phyloP scores from a whole-genome alignment of 352 stramenopile genomes.

The Halophytophthora polymorphica region DNA sequence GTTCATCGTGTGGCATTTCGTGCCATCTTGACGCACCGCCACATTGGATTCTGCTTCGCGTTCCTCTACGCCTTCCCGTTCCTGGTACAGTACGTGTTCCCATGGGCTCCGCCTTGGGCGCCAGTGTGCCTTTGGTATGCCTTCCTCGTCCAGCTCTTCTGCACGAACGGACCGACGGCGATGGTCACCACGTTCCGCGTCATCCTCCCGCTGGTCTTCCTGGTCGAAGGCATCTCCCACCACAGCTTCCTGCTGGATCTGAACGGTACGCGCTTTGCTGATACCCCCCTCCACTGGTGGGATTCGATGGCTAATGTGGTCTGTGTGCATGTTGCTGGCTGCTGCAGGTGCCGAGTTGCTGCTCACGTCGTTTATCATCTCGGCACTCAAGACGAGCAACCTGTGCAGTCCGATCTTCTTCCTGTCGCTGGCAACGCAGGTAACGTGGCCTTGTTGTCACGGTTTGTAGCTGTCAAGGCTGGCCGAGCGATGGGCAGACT shows the following conservation, averaged over 20 bases:
- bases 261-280: conserved; percentile 54
- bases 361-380: conserved; percentile 83
- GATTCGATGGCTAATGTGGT: neutral
- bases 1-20: conserved; percentile 82
- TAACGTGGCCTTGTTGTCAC: conserved; percentile 9
- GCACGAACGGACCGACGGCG: conserved; percentile 71
- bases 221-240: conserved; percentile 85
- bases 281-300: neutral
- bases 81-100: conserved; percentile 85
- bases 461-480: neutral
- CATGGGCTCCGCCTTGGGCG: conserved; percentile 85
- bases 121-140: conserved; percentile 89
- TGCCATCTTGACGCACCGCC: conserved; percentile 74
- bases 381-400: conserved; percentile 83
- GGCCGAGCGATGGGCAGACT: neutral
- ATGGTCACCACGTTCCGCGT: conserved; percentile 88
- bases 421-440: conserved; percentile 75
- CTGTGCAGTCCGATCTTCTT: conserved; percentile 83
- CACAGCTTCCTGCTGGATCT: conserved; percentile 89
- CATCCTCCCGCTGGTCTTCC: conserved; percentile 79
- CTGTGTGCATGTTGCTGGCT: conserved; percentile 2
- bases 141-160: conserved; percentile 88
- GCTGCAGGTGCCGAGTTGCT: conserved; percentile 70
- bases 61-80: conserved; percentile 88
- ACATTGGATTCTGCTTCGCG: conserved; percentile 86